Percentiles rank a stretch among this genome's conserved stretches.
Evolutionary conservation across 805 yeast species (phyloP).

Genomic region (Myxozyma sirexii): DNA sequence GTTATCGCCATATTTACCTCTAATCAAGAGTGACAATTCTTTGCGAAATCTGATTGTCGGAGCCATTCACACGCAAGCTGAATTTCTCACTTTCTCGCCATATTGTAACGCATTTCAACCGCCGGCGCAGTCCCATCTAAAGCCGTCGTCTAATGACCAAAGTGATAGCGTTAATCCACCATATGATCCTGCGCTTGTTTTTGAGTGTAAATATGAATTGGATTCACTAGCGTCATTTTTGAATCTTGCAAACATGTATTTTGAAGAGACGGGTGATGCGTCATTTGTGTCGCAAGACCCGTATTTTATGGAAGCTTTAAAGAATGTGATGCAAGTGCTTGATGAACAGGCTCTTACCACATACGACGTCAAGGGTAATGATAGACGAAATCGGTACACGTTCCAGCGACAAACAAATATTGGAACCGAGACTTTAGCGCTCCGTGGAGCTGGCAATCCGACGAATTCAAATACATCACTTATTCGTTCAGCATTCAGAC

Average conservation of each 20-base stretch:
- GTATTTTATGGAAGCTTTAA: slow-evolving; percentile 23
- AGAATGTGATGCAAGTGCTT: slow-evolving; percentile 54
- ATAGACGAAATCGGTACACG: slow-evolving; percentile 54
- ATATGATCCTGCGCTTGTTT: slow-evolving; percentile 71
- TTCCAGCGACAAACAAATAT: slow-evolving; percentile 71
- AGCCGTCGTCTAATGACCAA: slow-evolving; percentile 34
- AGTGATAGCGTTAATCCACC: slow-evolving; percentile 67
- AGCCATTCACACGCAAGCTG: slow-evolving; percentile 79
- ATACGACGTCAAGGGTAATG: slow-evolving; percentile 36
- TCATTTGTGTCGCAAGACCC: slow-evolving; percentile 47
- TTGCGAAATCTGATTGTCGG: slow-evolving; percentile 64
- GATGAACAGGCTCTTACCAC: slow-evolving; percentile 65
- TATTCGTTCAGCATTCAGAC: slow-evolving; percentile 81
- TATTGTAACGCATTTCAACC: slow-evolving; percentile 94
- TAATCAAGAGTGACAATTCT: slow-evolving; percentile 54
- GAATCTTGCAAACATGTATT: slow-evolving; percentile 73
- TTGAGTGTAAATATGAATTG: slow-evolving; percentile 88
- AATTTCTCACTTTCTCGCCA: slow-evolving; percentile 63
- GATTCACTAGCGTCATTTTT: slow-evolving; percentile 84
- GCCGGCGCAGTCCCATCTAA: slow-evolving; percentile 54
- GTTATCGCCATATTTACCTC: slow-evolving; percentile 69
- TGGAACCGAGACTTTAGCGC: slow-evolving; percentile 79
- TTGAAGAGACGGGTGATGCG: slow-evolving; percentile 55
- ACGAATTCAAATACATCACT: slow-evolving; percentile 70
- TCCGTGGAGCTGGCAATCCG: slow-evolving; percentile 83